Conservation (phyloP, 768 basidiomycete species). For the Cubamyces sp. region DNA sequence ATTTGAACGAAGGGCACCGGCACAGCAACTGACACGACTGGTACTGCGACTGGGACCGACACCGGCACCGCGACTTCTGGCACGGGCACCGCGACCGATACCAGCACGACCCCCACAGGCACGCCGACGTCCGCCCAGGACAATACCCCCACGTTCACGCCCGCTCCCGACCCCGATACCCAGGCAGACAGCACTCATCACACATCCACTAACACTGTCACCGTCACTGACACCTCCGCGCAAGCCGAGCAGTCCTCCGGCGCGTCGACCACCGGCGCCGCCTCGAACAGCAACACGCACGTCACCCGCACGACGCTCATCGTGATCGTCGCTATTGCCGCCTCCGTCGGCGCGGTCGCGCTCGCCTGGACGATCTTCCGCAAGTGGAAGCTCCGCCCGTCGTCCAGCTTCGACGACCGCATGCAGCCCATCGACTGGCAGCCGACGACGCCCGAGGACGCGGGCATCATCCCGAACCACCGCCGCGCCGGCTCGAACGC, state of each 20-base stretch:
- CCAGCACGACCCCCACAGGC: conserved; percentile 10
- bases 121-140: conserved; percentile 5
- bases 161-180: conserved; percentile 21
- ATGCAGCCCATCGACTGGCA: conserved; percentile 91
- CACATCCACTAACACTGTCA: conserved; percentile 19
- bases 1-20: neutral
- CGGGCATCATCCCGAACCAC: conserved; percentile 47
- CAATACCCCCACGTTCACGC: conserved; percentile 2
- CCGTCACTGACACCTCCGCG: conserved; percentile 29
- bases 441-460: conserved; percentile 57
- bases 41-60: neutral
- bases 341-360: conserved; percentile 65
- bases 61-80: conserved; percentile 20
- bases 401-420: conserved; percentile 79
- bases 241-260: conserved; percentile 32
- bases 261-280: conserved; percentile 18
- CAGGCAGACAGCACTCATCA: conserved; percentile 7
- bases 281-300: conserved; percentile 41
- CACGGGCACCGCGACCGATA: conserved; percentile 1
- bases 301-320: conserved; percentile 52
- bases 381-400: conserved; percentile 89
- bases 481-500: conserved; percentile 62
- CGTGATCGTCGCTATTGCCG: conserved; percentile 70
- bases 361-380: conserved; percentile 90
- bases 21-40: neutral